Base-by-base conservation (phyloP, 2,329 filamentous ascomycete genomes). In the Dothistroma pini region DNA sequence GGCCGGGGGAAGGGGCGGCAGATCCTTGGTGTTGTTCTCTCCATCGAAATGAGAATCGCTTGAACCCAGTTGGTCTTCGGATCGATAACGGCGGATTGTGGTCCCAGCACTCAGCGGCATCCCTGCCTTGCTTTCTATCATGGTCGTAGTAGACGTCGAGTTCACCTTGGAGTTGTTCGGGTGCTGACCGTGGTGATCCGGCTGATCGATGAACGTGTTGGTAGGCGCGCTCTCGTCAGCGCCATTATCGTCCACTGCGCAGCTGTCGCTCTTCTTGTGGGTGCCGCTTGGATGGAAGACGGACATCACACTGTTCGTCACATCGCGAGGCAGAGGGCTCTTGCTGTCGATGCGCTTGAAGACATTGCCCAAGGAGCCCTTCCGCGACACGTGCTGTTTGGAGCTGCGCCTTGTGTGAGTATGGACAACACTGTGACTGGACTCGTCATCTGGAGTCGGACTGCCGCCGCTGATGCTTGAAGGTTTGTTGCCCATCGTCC, bases 401-500 rank as follows among this genome's bases (percentile, higher is more conserved):
- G 68, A 63, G 38, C 63, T 49, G 34, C 64, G 67, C 47, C 63
- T 60, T 3, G 41, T 44, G 41, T 44, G 41, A 19, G 16, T 19
- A 19, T 19, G 41, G 14, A 61, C 54, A 44, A 66, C 64, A 49
- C 69, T 70, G 50, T 59, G 66, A 14, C 62, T 38, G 7, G 69
- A 70, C 29, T 61, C 62, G 63, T 66, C 63, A 60, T 72, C 70
- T 10, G 63, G 57, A 10, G 56, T 61, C 16, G 64, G 57, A 21
- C 57, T 61, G 53, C 60, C 66, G 51, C 31, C 31, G 25, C 57
- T 31, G 41, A 64, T 52, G 55, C 58, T 66, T 11, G 70, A 72
- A 35, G 66, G 67, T 50, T 68, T 66, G 65, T 71, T 73, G 61
- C 71, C 71, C 71, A 73, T 73, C 53, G 50, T 54, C 56, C 59